Evolutionary conservation across 805 yeast species (phyloP).

Genomic region (Saccharomyces cerevisiae): DNA sequence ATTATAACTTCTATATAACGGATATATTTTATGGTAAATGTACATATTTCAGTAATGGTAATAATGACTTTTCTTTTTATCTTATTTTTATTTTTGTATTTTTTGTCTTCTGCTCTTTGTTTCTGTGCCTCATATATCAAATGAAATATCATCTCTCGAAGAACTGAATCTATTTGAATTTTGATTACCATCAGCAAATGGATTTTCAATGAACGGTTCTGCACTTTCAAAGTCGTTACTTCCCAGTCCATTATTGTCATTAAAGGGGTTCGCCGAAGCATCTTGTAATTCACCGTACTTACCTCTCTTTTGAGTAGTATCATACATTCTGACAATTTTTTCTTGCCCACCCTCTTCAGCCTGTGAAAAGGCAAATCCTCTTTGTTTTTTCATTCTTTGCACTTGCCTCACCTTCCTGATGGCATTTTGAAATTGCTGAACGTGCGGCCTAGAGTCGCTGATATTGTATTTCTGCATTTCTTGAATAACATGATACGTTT

Average conservation of each 20-base stretch:
- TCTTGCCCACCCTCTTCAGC: constrained; percentile 87
- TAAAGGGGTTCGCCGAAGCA: constrained; percentile 31
- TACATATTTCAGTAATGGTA: not conserved
- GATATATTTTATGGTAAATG: not conserved
- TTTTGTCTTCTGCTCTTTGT: not conserved
- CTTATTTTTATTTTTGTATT: not conserved
- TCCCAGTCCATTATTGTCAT: constrained; percentile 9
- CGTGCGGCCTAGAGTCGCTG: constrained; percentile 89
- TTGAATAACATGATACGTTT: constrained; percentile 89
- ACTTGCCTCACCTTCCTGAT: constrained; percentile 96
- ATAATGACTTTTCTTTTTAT: constrained; percentile 1
- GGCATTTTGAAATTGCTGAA: constrained; percentile 94
- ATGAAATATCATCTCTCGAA: constrained; percentile 2
- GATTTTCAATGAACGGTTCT: constrained; percentile 6
- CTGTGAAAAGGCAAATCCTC: constrained; percentile 97
- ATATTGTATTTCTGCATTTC: constrained; percentile 93
- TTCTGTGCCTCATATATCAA: constrained; percentile 1
- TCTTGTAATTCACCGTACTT: constrained; percentile 55
- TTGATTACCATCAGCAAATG: constrained; percentile 8
- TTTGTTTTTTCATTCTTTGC: constrained; percentile 93
- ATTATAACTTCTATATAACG: not conserved
- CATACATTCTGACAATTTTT: constrained; percentile 83
- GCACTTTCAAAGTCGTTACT: not conserved
- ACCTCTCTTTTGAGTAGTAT: constrained; percentile 80
- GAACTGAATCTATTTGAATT: not conserved